These are phyloP conservation scores for Suillus alpinus DNA, from an alignment of 768 basidiomycete genomes.

Conservation along the genomic window DNA sequence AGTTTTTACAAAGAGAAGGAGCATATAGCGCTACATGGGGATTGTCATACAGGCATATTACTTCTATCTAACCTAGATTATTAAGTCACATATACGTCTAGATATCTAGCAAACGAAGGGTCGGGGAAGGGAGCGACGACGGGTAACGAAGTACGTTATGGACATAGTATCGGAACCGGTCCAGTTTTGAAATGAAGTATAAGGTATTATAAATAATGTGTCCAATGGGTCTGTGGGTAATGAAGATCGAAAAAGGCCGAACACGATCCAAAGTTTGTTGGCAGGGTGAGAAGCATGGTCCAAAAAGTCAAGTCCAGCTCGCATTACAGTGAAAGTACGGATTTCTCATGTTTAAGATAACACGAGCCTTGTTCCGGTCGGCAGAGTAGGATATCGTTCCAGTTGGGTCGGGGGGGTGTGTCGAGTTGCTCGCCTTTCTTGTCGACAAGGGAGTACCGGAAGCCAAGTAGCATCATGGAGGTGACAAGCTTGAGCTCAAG, in stretches of 20 bases:
- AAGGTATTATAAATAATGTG: constrained; percentile 10
- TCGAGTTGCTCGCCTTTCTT: constrained; percentile 41
- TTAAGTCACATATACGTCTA: constrained; percentile 9
- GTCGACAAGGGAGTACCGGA: constrained; percentile 59
- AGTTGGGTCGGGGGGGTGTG: constrained; percentile 60
- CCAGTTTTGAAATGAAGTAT: constrained; percentile 3
- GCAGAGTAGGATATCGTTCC: constrained; percentile 75
- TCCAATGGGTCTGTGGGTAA: not conserved
- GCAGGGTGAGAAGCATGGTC: constrained; percentile 6
- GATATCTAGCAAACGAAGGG: constrained; percentile 14
- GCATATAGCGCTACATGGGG: constrained; percentile 8
- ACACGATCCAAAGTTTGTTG: constrained; percentile 8
- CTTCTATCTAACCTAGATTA: constrained; percentile 9
- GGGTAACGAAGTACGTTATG: constrained; percentile 9
- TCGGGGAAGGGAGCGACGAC: constrained; percentile 1
- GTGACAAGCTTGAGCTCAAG: constrained; percentile 70
- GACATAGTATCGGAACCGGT: constrained; percentile 6
- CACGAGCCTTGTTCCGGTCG: constrained; percentile 56
- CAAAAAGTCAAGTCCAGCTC: constrained; percentile 25
- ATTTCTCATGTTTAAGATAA: constrained; percentile 44
- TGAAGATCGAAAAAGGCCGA: constrained; percentile 8
- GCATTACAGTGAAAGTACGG: constrained; percentile 13
- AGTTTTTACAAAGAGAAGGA: not conserved
- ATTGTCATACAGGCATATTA: constrained; percentile 10
- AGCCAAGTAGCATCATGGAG: constrained; percentile 65